phyloP scores from a whole-genome alignment of 1,284 basidiomycete species.

The Cutaneotrichosporon sp. region DNA sequence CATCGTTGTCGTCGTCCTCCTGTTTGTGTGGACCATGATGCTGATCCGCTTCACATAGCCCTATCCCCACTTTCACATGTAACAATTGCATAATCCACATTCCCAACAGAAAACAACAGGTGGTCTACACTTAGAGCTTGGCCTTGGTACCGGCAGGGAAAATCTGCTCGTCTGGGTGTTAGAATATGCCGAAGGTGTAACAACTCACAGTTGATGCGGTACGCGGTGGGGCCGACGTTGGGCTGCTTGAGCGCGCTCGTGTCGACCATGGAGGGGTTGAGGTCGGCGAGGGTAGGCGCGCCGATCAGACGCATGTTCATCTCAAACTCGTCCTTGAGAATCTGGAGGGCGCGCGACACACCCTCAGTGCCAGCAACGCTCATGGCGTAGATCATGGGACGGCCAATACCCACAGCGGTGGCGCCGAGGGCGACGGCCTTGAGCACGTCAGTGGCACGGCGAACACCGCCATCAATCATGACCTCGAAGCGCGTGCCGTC shows the following conservation, averaged over 20 bases:
- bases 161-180: slow-evolving; percentile 4
- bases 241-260: slow-evolving; percentile 54
- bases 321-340: slow-evolving; percentile 86
- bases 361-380: slow-evolving; percentile 78
- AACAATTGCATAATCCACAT: neutral
- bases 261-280: slow-evolving; percentile 84
- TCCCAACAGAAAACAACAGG: neutral
- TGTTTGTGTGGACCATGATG: slow-evolving; percentile 49
- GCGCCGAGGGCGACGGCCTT: slow-evolving; percentile 91
- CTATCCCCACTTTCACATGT: too few relatives aligned
- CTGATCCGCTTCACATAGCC: slow-evolving; percentile 46
- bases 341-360: slow-evolving; percentile 68
- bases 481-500: slow-evolving; percentile 63
- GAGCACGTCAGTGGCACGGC: slow-evolving; percentile 83
- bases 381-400: slow-evolving; percentile 85
- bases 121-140: slow-evolving; percentile 14
- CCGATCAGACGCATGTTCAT: slow-evolving; percentile 88
- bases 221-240: slow-evolving; percentile 67
- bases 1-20: slow-evolving; percentile 39
- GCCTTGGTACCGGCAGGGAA: slow-evolving; percentile 20
- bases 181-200: neutral
- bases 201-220: slow-evolving; percentile 59
- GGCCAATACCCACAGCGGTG: slow-evolving; percentile 64
- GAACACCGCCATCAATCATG: slow-evolving; percentile 87
- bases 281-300: slow-evolving; percentile 67